These are phyloP conservation scores for Chaetomium sp. DNA, from an alignment of 2,329 filamentous ascomycete species.

Conservation along the genomic window DNA sequence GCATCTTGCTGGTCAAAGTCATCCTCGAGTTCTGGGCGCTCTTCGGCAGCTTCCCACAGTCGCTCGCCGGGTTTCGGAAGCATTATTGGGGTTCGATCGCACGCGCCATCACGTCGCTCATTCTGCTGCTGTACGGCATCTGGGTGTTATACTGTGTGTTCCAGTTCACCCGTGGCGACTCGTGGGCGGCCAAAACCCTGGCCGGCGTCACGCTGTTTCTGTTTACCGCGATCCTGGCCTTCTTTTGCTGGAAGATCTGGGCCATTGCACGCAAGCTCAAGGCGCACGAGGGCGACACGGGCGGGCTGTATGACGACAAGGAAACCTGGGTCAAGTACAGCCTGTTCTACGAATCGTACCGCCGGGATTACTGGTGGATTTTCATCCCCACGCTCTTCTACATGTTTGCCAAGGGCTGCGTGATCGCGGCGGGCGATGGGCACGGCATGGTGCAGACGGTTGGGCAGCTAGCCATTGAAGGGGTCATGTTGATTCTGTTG, in stretches of 20 bases:
- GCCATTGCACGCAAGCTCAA: conserved; percentile 67
- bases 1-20: conserved; percentile 84
- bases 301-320: conserved; percentile 78
- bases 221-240: conserved; percentile 75
- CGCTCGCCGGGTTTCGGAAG: conserved; percentile 77
- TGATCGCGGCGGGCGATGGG: conserved; percentile 78
- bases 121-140: conserved; percentile 85
- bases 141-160: conserved; percentile 96
- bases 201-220: conserved; percentile 73
- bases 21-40: conserved; percentile 86
- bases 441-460: conserved; percentile 76
- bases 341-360: conserved; percentile 94
- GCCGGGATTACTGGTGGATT: conserved; percentile 93
- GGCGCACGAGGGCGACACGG: conserved; percentile 64
- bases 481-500: conserved; percentile 69
- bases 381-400: conserved; percentile 87
- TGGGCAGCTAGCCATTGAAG: conserved; percentile 75
- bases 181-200: conserved; percentile 81
- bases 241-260: conserved; percentile 82
- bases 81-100: conserved; percentile 94
- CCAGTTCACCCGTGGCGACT: conserved; percentile 89
- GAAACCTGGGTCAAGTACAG: conserved; percentile 91
- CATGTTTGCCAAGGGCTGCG: conserved; percentile 80
- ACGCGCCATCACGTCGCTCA: conserved; percentile 81
- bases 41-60: conserved; percentile 78